Base-by-base conservation (phyloP, 1,139 yeast species). In the Hansenula anomala region DNA sequence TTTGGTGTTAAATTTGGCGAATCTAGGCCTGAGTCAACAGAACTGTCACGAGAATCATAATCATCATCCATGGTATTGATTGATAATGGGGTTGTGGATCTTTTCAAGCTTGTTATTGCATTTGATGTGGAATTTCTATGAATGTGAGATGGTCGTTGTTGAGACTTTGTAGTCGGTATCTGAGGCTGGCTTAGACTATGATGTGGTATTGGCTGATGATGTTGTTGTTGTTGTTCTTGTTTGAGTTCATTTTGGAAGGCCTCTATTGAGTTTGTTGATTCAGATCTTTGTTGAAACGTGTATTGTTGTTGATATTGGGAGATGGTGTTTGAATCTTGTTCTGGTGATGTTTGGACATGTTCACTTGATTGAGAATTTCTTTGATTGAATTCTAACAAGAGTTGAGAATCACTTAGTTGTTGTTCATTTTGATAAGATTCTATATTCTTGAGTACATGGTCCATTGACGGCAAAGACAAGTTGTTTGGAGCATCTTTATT, bases 391-490 rank as follows among this genome's bases (percentile, higher is more conserved):
- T 52, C 49, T 20, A 54, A 37, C 9, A 54, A 33, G 1, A 54
- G 47, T 24, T 52, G 51, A 1, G 58, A 54, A 38, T 54, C 58
- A 7, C 47, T 47, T 9, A 54, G 42, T 33, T 54, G 48, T 31
- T 52, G 55, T 32, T 51, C 50, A 25, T 41, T 52, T 34, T 54
- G 58, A 36, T 51, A 54, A n/a, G 41, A 40, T 35, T 54, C 56
- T 25, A 54, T 54, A 15, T 36, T 48, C 29, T 47, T 44, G 7
- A 54, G 35, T 1, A 54, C 51, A 28, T 46, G 49, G 15, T 42
- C 47, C 23, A 54, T 52, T 6, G 58, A 49, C 2, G 58, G 58
- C 7, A 54, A 36, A 2, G 47, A 43, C 11, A 51, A 12, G 1
- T n/a, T 18, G 18, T 13, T 4, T n/a, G 30, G 20, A 11, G 16